Conservation (phyloP, 1,284 basidiomycete genomes). For the Schizopora paradoxa region DNA sequence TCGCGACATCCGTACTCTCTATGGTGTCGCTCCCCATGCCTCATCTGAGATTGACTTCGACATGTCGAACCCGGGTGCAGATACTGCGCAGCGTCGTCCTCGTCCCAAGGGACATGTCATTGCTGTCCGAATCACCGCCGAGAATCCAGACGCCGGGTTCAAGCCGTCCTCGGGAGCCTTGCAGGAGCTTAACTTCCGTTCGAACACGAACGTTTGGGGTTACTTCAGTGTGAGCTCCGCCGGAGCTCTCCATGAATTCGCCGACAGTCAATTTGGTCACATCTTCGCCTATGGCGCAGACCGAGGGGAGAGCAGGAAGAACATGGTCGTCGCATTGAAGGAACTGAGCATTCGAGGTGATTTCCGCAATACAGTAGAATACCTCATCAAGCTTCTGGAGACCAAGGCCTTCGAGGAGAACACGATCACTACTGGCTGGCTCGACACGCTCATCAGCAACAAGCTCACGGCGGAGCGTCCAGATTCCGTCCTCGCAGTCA, state of each 20-base stretch:
- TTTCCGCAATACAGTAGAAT: conserved; percentile 98
- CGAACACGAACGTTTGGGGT: conserved; percentile 98
- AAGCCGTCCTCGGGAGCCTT: conserved; percentile 97
- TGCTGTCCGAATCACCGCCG: conserved; percentile 98
- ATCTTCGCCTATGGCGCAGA: conserved; percentile 99
- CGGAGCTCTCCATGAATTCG: conserved; percentile 98
- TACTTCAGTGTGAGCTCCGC: conserved; percentile 97
- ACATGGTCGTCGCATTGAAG: conserved; percentile 99
- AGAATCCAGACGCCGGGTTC: conserved; percentile 99
- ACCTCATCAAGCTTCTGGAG: conserved; percentile 96
- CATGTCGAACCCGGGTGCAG: conserved; percentile 82
- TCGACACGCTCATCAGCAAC: conserved; percentile 94
- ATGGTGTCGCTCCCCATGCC: conserved; percentile 87
- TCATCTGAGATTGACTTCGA: conserved; percentile 96
- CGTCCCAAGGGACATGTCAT: conserved; percentile 98
- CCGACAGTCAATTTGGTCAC: conserved; percentile 98
- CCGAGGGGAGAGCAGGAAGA: conserved; percentile 92
- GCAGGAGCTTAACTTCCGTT: conserved; percentile 99
- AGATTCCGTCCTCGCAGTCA: conserved; percentile 86
- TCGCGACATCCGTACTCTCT: conserved; percentile 92
- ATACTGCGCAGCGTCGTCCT: conserved; percentile 90
- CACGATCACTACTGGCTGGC: conserved; percentile 97
- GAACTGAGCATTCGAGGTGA: conserved; percentile 98
- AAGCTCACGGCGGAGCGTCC: conserved; percentile 97
- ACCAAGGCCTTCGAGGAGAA: conserved; percentile 96